Percentiles rank a stretch among this genome's conserved stretches.
phyloP scores from a whole-genome alignment of 495 filamentous ascomycete species.

The Xylaria cubensis region DNA sequence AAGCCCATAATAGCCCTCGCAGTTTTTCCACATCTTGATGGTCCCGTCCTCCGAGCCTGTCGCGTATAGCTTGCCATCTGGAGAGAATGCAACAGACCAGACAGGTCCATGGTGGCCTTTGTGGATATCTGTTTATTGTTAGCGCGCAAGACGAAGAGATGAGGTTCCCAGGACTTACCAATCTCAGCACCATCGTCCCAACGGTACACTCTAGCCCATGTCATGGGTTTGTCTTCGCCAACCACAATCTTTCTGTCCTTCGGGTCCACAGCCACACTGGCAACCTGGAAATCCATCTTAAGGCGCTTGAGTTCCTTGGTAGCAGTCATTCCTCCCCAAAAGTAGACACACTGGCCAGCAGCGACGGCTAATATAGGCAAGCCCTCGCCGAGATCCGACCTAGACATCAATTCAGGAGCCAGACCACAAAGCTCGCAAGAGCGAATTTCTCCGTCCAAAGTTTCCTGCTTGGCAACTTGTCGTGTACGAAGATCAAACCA shows the following conservation, averaged over 20 bases:
- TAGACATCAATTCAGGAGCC: conserved; percentile 47
- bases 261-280: conserved; percentile 85
- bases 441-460: conserved; percentile 81
- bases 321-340: conserved; percentile 80
- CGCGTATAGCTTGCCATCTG: conserved; percentile 92
- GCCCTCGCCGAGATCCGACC: conserved; percentile 59
- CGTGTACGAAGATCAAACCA: conserved; percentile 91
- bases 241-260: conserved; percentile 83
- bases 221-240: conserved; percentile 79
- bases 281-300: conserved; percentile 80
- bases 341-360: conserved; percentile 89
- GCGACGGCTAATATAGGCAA: conserved; percentile 67
- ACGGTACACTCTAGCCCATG: conserved; percentile 93
- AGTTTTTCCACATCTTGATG: conserved; percentile 83
- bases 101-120: conserved; percentile 98
- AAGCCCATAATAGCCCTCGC: conserved; percentile 61
- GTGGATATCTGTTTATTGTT: conserved; percentile 68
- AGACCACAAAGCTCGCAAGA: conserved; percentile 83
- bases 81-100: conserved; percentile 93
- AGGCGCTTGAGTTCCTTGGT: conserved; percentile 77
- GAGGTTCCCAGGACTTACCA: conserved; percentile 52
- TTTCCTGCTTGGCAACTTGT: conserved; percentile 70
- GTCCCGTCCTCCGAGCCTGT: conserved; percentile 98
- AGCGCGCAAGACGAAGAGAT: conserved; percentile 10
- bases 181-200: conserved; percentile 81